Conservation (phyloP, 1,284 basidiomycete species). For the Ganoderma lucidum region DNA sequence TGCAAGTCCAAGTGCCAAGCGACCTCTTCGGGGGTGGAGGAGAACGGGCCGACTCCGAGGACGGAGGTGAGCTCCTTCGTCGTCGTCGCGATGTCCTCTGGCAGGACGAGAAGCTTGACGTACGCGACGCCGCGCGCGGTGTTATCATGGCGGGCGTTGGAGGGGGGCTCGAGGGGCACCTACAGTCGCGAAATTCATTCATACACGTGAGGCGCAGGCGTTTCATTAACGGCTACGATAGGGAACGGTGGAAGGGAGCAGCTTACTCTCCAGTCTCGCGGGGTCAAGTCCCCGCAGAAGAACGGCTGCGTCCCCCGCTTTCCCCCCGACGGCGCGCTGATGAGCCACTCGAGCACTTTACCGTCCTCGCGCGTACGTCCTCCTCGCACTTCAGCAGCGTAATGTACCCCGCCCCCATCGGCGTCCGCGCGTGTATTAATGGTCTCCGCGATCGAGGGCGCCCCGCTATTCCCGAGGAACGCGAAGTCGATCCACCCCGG, state of each 20-base stretch:
- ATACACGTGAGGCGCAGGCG: neutral
- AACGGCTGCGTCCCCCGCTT: slow-evolving; percentile 60
- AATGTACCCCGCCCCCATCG: slow-evolving; percentile 48
- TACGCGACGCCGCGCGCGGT: slow-evolving; percentile 55
- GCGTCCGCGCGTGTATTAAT: slow-evolving; percentile 58
- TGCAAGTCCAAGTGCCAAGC: slow-evolving; percentile 41
- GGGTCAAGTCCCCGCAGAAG: slow-evolving; percentile 76
- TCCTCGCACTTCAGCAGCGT: slow-evolving; percentile 52
- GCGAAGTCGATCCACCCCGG: slow-evolving; percentile 75
- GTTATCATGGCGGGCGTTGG: slow-evolving; percentile 56
- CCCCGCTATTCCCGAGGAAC: slow-evolving; percentile 58
- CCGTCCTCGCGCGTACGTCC: slow-evolving; percentile 64
- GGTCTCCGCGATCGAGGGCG: slow-evolving; percentile 51
- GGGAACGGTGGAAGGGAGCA: too few relatives aligned
- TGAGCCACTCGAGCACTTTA: slow-evolving; percentile 61
- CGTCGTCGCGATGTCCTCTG: slow-evolving; percentile 39
- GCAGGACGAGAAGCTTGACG: slow-evolving; percentile 49
- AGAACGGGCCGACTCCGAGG: slow-evolving; percentile 50
- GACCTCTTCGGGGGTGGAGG: slow-evolving; percentile 26
- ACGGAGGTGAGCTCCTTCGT: slow-evolving; percentile 53
- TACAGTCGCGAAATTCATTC: slow-evolving; percentile 32
- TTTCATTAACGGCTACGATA: neutral
- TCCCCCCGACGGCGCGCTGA: slow-evolving; percentile 48
- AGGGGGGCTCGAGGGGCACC: slow-evolving; percentile 56
- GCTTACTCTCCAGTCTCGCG: slow-evolving; percentile 62